phyloP scores from a whole-genome alignment of 441 rosid species.

The Eutrema salsugineum region DNA sequence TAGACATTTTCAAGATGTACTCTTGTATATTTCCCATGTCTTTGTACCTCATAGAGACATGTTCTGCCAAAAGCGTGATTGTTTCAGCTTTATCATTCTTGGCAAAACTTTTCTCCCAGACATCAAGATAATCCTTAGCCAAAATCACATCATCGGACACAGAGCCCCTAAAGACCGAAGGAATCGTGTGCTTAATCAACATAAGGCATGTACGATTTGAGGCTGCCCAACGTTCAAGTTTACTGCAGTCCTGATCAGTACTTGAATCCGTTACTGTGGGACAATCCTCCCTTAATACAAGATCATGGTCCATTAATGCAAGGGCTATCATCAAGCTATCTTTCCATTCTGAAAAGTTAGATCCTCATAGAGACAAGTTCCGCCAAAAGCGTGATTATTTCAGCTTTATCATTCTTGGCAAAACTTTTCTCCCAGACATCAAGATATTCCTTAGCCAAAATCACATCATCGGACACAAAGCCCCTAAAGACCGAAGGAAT shows the following conservation, averaged over 20 bases:
- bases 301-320: too few species aligned
- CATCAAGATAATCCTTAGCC: neutral
- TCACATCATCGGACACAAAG: neutral
- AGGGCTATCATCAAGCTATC: too few species aligned
- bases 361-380: neutral
- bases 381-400: neutral
- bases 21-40: neutral
- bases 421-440: neutral
- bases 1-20: neutral
- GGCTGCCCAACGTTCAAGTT: too few species aligned
- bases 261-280: too few species aligned
- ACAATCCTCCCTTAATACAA: too few species aligned
- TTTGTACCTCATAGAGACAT: neutral
- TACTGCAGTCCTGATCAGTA: too few species aligned
- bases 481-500: neutral
- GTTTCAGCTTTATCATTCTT: neutral
- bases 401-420: neutral
- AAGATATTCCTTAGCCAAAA: neutral
- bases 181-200: neutral
- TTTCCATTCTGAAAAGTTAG: too few species aligned
- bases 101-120: neutral
- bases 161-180: neutral
- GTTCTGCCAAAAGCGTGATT: neutral
- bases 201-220: neutral
- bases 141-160: neutral